Evolutionary conservation across 176 grass and related monocot species (phyloP).

Genomic region (Chrysopogon serrulatus): DNA sequence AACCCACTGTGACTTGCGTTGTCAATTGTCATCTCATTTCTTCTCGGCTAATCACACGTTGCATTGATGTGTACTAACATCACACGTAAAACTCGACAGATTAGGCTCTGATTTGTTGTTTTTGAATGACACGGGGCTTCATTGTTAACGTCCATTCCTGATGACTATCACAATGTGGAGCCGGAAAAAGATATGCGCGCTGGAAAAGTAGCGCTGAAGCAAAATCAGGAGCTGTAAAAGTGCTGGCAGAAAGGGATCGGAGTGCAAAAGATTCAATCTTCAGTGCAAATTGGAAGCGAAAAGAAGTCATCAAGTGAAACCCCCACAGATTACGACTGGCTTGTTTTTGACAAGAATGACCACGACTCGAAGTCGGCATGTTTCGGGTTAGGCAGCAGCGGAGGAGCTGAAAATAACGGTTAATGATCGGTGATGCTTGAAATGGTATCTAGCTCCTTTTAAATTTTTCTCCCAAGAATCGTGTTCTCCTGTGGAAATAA

Average conservation of each 20-base stretch:
- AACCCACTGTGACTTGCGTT: background rate
- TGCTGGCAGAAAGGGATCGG: constrained; percentile 12
- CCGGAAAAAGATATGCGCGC: background rate
- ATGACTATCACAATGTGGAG: constrained; percentile 13
- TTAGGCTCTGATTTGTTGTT: background rate
- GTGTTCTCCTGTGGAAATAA: background rate
- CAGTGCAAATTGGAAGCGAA: background rate
- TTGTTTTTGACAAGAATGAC: constrained; percentile 22
- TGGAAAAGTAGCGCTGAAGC: constrained; percentile 23
- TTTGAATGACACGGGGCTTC: background rate
- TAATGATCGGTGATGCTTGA: background rate
- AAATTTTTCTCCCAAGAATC: background rate
- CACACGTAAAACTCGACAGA: background rate
- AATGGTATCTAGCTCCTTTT: background rate
- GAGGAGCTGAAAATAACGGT: background rate
- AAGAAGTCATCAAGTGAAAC: background rate
- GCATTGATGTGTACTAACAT: background rate
- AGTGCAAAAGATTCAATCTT: constrained; percentile 19
- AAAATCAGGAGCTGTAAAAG: constrained; percentile 26
- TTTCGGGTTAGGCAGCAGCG: constrained; percentile 23
- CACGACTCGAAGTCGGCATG: constrained; percentile 9
- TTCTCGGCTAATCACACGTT: background rate
- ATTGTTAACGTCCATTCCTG: constrained; percentile 10
- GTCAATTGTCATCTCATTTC: background rate
- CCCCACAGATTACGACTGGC: constrained; percentile 30